These are phyloP conservation scores for Perkinsus marinus DNA, from an alignment of 169 alveolate genomes.

Conservation along the genomic window DNA sequence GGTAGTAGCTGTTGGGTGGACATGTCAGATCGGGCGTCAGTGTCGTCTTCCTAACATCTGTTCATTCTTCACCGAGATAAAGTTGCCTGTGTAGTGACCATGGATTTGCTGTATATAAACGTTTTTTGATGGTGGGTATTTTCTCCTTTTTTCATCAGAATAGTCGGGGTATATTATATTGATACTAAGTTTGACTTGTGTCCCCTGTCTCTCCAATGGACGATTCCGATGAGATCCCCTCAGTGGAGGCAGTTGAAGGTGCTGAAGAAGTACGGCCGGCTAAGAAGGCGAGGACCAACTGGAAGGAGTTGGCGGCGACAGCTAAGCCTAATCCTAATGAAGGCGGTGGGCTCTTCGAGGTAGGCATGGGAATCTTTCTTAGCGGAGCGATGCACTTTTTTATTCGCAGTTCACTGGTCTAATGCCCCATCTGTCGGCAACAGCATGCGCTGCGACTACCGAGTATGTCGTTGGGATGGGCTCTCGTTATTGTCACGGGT, in stretches of 20 bases:
- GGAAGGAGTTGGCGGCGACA: background rate
- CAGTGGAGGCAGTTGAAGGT: background rate
- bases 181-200: background rate
- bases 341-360: background rate
- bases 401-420: background rate
- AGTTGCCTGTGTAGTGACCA: background rate
- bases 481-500: background rate
- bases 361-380: background rate
- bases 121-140: too few species aligned
- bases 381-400: background rate
- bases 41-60: too few species aligned
- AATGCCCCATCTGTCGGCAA: background rate
- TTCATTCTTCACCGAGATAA: background rate
- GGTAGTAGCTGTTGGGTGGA: too few species aligned
- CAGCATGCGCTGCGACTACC: background rate
- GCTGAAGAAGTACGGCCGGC: background rate
- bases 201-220: background rate
- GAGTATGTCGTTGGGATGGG: background rate
- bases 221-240: background rate
- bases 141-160: too few species aligned
- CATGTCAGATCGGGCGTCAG: too few species aligned
- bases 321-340: background rate
- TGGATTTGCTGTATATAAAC: too few species aligned
- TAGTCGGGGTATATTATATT: too few species aligned
- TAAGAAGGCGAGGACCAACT: background rate